Evolutionary conservation across 1,139 yeast species (phyloP).

Genomic region (Candida mesenterica): DNA sequence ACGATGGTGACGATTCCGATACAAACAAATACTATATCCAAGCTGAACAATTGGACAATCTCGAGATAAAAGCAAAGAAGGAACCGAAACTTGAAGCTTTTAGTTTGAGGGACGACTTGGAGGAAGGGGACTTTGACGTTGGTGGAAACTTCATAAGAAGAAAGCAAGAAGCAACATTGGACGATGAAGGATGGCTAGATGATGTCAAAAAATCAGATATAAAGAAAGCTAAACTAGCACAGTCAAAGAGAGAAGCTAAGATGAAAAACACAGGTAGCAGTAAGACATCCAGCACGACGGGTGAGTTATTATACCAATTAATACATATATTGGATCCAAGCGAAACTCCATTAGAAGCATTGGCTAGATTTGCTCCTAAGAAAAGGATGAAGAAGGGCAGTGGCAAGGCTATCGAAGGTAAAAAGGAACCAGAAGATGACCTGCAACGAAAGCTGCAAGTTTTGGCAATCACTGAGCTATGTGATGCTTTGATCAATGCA

Average conservation of each 20-base stretch:
- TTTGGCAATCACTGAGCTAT: constrained; percentile 46
- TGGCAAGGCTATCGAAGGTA: constrained; percentile 3
- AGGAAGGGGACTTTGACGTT: constrained; percentile 60
- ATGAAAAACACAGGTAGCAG: constrained; percentile 8
- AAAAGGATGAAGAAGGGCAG: constrained; percentile 19
- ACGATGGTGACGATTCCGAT: constrained; percentile 5
- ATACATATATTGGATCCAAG: constrained; percentile 52
- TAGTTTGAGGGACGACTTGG: constrained; percentile 54
- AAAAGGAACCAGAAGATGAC: constrained; percentile 13
- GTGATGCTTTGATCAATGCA: constrained; percentile 44
- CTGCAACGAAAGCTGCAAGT: constrained; percentile 26
- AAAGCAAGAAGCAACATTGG: constrained; percentile 29
- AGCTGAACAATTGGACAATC: constrained; percentile 7
- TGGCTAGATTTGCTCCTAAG: constrained; percentile 42
- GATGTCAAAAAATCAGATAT: constrained; percentile 49
- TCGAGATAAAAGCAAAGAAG: constrained; percentile 4
- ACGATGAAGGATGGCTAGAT: constrained; percentile 50
- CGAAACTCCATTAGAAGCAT: constrained; percentile 64
- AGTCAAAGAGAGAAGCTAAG: constrained; percentile 24
- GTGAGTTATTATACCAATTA: constrained; percentile 26
- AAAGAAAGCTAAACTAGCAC: constrained; percentile 43
- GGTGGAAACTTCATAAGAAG: constrained; percentile 59
- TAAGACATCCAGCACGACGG: constrained; percentile 17
- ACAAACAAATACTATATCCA: constrained; percentile 7
- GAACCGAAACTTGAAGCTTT: constrained; percentile 50